Percentiles rank a stretch among this genome's conserved stretches.
These are phyloP conservation scores for Auricularia heimuer DNA, from an alignment of 768 basidiomycete species.

Conservation along the genomic window DNA sequence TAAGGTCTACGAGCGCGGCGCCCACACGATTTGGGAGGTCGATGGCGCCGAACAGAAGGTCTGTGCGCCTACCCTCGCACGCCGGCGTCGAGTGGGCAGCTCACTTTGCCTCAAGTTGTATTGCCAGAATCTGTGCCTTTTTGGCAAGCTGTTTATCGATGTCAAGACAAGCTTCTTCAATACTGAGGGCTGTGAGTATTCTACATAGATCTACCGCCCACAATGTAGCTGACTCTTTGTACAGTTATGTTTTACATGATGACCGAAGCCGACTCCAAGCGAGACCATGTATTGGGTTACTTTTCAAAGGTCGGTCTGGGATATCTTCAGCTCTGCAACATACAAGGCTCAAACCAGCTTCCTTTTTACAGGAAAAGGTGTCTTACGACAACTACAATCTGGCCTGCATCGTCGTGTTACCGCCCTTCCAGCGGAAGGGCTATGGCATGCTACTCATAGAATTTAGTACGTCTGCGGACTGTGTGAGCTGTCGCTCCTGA, in stretches of 20 bases:
- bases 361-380: slow-evolving; percentile 64
- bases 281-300: slow-evolving; percentile 73
- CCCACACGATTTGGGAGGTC: slow-evolving; percentile 90
- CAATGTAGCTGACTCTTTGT: neutral
- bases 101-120: slow-evolving; percentile 52
- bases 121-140: slow-evolving; percentile 91
- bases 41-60: slow-evolving; percentile 85
- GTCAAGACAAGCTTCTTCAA: slow-evolving; percentile 94
- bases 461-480: slow-evolving; percentile 62
- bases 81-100: neutral
- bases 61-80: slow-evolving; percentile 11
- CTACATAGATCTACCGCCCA: neutral
- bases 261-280: slow-evolving; percentile 70
- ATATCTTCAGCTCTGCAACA: neutral
- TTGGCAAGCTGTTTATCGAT: slow-evolving; percentile 98
- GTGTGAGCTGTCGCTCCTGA: neutral
- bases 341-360: neutral
- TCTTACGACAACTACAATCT: slow-evolving; percentile 97
- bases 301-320: slow-evolving; percentile 47
- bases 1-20: slow-evolving; percentile 84
- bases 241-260: slow-evolving; percentile 86
- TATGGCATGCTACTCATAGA: slow-evolving; percentile 96
- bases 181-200: slow-evolving; percentile 63
- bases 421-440: slow-evolving; percentile 82
- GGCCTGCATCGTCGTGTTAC: slow-evolving; percentile 91